A percentile compares a stretch with the other conserved stretches of the same genome.
These are phyloP conservation scores for Hypocreales sp. DNA, from an alignment of 2,329 filamentous ascomycete genomes.

Conservation along the genomic window DNA sequence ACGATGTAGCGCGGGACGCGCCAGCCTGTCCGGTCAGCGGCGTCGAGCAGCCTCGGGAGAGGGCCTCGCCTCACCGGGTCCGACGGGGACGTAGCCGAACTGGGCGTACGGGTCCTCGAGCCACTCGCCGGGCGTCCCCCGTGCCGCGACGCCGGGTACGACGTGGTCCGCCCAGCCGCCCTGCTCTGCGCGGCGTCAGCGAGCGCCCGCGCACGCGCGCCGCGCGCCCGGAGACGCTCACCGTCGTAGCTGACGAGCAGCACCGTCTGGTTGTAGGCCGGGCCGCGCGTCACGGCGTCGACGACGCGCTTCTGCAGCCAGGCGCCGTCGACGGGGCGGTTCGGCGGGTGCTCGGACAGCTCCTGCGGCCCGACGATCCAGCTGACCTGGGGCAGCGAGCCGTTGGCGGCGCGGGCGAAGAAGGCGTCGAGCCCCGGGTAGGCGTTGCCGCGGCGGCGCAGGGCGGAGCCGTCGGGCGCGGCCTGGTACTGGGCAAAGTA, in stretches of 20 bases:
- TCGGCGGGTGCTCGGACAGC: conserved; percentile 26
- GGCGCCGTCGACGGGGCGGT: conserved; percentile 34
- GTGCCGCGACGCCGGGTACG: conserved; percentile 27
- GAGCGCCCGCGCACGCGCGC: no score
- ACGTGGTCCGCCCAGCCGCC: conserved; percentile 39
- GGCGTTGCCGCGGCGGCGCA: conserved; percentile 15
- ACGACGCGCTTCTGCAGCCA: conserved; percentile 39
- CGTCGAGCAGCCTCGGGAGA: no score
- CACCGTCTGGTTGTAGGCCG: conserved; percentile 29
- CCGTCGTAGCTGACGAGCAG: conserved; percentile 37
- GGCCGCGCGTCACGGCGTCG: conserved; percentile 29
- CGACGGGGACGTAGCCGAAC: conserved; percentile 9
- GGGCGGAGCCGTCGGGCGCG: conserved; percentile 4
- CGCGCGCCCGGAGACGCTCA: neutral
- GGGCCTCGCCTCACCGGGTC: conserved; percentile 16
- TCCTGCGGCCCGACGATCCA: conserved; percentile 38
- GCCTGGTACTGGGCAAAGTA: conserved; percentile 14
- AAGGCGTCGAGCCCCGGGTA: conserved; percentile 31
- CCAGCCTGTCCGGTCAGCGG: conserved; percentile 16
- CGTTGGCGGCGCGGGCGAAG: conserved; percentile 29
- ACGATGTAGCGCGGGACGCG: conserved; percentile 36
- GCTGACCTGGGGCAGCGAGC: conserved; percentile 32
- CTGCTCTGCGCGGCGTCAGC: conserved; percentile 28
- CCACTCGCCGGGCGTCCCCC: conserved; percentile 34
- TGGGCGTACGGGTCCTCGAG: conserved; percentile 21